These are phyloP conservation scores for Xylariaceae sp. DNA, from an alignment of 2,329 filamentous ascomycete species.

Conservation along the genomic window DNA sequence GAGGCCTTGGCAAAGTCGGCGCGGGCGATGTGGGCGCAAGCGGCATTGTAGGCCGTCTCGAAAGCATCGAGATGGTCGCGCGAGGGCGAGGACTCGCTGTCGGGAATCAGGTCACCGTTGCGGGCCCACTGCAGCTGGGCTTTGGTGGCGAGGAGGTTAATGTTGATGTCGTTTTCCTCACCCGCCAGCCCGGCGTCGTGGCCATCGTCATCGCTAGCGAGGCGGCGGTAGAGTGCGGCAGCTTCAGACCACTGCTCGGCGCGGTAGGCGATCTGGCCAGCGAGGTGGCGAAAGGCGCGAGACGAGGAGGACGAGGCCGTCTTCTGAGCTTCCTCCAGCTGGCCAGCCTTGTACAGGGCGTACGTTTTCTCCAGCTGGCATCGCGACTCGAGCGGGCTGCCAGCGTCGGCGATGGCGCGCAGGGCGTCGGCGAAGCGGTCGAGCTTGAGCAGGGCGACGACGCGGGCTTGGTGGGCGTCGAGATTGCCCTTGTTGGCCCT, in stretches of 20 bases:
- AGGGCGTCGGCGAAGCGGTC: conserved; percentile 78
- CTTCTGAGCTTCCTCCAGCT: conserved; percentile 59
- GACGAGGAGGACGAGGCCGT: conserved; percentile 34
- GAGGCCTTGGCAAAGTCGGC: conserved; percentile 63
- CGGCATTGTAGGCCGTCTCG: conserved; percentile 77
- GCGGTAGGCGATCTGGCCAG: conserved; percentile 68
- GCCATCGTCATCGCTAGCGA: conserved; percentile 38
- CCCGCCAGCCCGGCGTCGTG: conserved; percentile 41
- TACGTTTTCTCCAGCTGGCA: conserved; percentile 72
- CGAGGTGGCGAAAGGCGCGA: conserved; percentile 47
- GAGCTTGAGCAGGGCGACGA: conserved; percentile 73
- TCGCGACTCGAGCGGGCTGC: conserved; percentile 54
- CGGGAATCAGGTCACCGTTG: conserved; percentile 44
- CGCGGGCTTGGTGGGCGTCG: conserved; percentile 64
- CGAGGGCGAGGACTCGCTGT: conserved; percentile 51
- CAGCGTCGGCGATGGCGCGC: conserved; percentile 61
- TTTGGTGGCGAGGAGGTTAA: conserved; percentile 69
- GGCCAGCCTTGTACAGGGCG: conserved; percentile 76
- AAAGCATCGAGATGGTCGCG: conserved; percentile 69
- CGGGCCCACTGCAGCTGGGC: conserved; percentile 71
- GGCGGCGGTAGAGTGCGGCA: conserved; percentile 56
- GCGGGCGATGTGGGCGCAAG: conserved; percentile 67
- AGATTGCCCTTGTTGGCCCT: conserved; percentile 54
- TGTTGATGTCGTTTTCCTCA: conserved; percentile 70
- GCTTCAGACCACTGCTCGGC: conserved; percentile 69